These are phyloP conservation scores for Mucor racemosus DNA, from an alignment of 371 early-diverging fungal species.

Conservation along the genomic window DNA sequence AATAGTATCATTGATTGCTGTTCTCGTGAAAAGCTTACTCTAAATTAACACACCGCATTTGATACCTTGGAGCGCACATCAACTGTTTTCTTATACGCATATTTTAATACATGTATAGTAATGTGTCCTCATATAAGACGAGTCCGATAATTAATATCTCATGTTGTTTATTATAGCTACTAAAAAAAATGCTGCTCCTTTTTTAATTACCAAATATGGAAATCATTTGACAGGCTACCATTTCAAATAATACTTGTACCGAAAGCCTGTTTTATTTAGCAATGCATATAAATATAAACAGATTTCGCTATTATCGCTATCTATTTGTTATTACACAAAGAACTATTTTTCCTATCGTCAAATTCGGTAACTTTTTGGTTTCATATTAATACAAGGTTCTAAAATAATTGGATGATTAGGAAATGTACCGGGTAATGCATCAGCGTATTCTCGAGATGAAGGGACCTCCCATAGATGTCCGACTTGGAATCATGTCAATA, in stretches of 20 bases:
- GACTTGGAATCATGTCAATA: background rate
- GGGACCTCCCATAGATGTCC: background rate
- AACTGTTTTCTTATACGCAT: too few species aligned
- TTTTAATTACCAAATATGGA: background rate
- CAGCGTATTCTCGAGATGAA: too few species aligned
- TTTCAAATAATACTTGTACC: background rate
- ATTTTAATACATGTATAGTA: background rate
- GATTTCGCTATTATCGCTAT: background rate
- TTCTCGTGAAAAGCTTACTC: too few species aligned
- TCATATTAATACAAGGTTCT: background rate
- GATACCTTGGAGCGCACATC: too few species aligned
- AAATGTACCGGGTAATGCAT: background rate
- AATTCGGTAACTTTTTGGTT: background rate
- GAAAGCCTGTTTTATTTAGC: background rate
- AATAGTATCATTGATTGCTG: too few species aligned
- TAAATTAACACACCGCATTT: too few species aligned
- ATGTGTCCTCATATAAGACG: background rate
- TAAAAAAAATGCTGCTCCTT: background rate
- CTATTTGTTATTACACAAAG: background rate
- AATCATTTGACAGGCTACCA: background rate
- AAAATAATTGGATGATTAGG: background rate
- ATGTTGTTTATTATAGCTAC: too few species aligned
- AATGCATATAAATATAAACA: background rate
- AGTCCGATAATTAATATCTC: background rate
- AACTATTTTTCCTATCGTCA: background rate